Base-by-base conservation (phyloP, 1,284 basidiomycete genomes). In the Lentinus polychrous region DNA sequence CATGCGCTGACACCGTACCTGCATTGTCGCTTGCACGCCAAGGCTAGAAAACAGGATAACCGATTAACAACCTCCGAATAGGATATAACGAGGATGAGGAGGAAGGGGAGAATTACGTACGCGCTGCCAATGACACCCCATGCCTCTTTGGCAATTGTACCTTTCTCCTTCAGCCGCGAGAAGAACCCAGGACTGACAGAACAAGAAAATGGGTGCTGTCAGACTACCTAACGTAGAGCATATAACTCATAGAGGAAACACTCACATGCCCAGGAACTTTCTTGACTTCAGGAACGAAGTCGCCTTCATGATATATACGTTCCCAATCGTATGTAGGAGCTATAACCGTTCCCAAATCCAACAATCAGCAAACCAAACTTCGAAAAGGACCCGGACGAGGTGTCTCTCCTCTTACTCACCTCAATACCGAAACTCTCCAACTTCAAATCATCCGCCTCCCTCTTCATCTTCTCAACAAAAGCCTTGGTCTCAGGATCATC, bases 401-500 rank as follows among this genome's bases (percentile, higher is more conserved):
- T n/a, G n/a, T n/a, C n/a, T n/a, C n/a, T n/a, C n/a, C n/a, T n/a
- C 49, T 33, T 35, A 65, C 69, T 11, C 55, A 94, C 86, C 79
- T 98, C 95, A 37, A 99, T 85, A 49, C 96, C 96, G 66, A 99
- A 99, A 56, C 92, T 95, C 72, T 99, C 96, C 50, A 98, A 70
- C 74, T 98, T 99, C 60, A 99, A 67, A 71, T 99, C 96, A 55
- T 97, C 93, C 1, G 92, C 93, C 67, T 99, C 96, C 39, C 79
- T 74, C 61, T 71, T 77, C 66, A 97, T 91, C 66, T 77, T 82
- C 46, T 76, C 74, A 65, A 89, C 83, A 62, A 94, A 95, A 17
- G 75, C 73, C 50, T 68, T 66, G 4, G 89, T 91, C 71, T 98
- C 95, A 0, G 83, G 71, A 62, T 98, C 95, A 50, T 88, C 84